These are phyloP conservation scores for Kwoniella sp. DNA, from an alignment of 768 basidiomycete species.

Conservation along the genomic window DNA sequence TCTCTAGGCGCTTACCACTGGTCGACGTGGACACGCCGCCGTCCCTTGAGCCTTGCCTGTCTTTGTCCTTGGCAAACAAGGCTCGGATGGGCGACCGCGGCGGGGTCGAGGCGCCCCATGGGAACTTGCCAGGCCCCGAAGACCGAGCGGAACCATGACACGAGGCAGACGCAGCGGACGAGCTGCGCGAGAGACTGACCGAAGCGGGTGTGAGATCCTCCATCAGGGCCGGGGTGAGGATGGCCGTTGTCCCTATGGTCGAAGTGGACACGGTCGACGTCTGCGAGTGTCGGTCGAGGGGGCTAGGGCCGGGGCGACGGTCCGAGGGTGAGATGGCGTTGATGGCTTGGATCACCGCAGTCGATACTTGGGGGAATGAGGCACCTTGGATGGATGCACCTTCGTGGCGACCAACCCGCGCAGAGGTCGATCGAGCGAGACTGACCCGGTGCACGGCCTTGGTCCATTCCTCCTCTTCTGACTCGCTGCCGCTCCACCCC, in stretches of 20 bases:
- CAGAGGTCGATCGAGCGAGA: no score
- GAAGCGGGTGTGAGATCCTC: constrained; percentile 1
- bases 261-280: background rate
- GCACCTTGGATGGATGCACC: background rate
- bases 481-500: constrained; percentile 37
- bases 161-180: background rate
- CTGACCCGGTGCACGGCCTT: constrained; percentile 5
- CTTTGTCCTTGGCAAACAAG: background rate
- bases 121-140: constrained; percentile 3
- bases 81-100: constrained; percentile 8
- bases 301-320: no score
- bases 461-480: constrained; percentile 38
- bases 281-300: constrained; percentile 12
- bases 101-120: constrained; percentile 10
- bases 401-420: no score
- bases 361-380: background rate
- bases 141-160: no score
- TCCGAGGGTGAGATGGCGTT: no score
- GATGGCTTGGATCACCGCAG: background rate
- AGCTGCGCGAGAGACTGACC: background rate
- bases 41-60: no score
- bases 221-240: background rate
- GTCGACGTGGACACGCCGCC: no score
- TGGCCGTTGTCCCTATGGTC: background rate
- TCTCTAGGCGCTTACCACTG: background rate